Evolutionary conservation across 139 green algal species (phyloP).

Genomic region (Zygnema cylindricum): DNA sequence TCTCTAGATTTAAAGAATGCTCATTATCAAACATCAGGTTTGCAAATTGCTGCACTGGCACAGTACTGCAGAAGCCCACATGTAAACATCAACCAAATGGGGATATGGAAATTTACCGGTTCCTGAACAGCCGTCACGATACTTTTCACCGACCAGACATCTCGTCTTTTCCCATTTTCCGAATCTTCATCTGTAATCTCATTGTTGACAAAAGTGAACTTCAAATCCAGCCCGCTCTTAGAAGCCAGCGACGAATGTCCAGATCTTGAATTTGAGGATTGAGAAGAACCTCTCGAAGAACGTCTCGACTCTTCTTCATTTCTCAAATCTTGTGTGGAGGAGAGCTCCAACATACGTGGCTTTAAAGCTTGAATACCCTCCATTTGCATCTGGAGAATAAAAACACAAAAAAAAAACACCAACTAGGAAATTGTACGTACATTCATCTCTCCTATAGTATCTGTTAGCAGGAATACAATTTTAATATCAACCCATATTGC

Average conservation of each 20-base stretch:
- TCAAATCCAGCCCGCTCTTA: conserved; percentile 31
- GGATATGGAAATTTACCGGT: not conserved
- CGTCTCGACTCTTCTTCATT: too few relatives aligned
- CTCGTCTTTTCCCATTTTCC: not conserved
- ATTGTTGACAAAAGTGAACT: conserved; percentile 26
- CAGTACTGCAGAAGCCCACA: too few relatives aligned
- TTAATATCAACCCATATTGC: too few relatives aligned
- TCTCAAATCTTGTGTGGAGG: not conserved
- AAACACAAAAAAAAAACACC: not conserved
- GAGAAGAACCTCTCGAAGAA: too few relatives aligned
- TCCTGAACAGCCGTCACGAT: conserved; percentile 46
- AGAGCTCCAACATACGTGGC: conserved; percentile 17
- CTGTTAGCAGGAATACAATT: too few relatives aligned
- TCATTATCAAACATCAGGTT: too few relatives aligned
- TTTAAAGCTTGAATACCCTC: conserved; percentile 50
- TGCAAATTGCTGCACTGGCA: too few relatives aligned
- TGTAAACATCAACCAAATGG: too few relatives aligned
- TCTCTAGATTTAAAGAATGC: too few relatives aligned
- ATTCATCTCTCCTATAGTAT: too few relatives aligned
- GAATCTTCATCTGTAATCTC: not conserved
- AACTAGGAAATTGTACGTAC: too few relatives aligned
- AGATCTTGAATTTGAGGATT: not conserved
- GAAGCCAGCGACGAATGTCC: not conserved
- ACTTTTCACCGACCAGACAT: conserved; percentile 34
- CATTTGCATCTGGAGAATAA: conserved; percentile 23